Base-by-base conservation (phyloP, 106 monocot species). In the Allium cepa region DNA sequence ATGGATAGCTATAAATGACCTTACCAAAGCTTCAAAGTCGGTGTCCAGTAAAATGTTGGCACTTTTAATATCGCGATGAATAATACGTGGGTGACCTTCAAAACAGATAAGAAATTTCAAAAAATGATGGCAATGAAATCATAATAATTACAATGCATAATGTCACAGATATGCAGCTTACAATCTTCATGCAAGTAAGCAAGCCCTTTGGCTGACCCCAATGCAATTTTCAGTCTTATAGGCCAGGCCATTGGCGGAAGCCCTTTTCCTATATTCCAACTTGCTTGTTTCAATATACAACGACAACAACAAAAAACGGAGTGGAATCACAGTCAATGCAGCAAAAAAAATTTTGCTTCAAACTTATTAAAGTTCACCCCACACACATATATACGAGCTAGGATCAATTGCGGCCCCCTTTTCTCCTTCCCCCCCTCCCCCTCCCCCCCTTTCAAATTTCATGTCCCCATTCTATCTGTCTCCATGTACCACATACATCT, bases 141-240 rank as follows among this genome's bases (percentile, higher is more conserved):
- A 55, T 17, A 18, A 59, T 10, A 15, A 59, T 10, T 56, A 55
- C 15, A 5, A 58, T 14, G 56, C 17, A 12, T 11, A 16, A 11
- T 69, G 1, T 26, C 11, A 59, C 46, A 48, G 36, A 36, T 36
- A 36, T 36, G 36, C 36, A 36, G 72, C 82, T 87, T 46, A 94
- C 94, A 94, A 64, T 90, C 94, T 79, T 94, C 94, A 50, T 94
- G 94, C 76, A 94, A 75, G 63, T 94, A 94, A 45, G 90, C 87
- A 65, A 94, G 72, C 26, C 94, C 94, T 70, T 81, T 94, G 11
- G 94, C 94, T 6, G 94, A 70, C 45, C 94, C 94, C 17, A 87
- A 58, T 8, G 94, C 84, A 66, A 94, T 90, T 75, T 81, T 90
- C 9, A 94, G 76, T 68, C 94, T 87, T 10, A 87, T 90, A 10